These are phyloP conservation scores for Leccinum glutinopallens DNA, from an alignment of 1,284 basidiomycete genomes.

Conservation along the genomic window DNA sequence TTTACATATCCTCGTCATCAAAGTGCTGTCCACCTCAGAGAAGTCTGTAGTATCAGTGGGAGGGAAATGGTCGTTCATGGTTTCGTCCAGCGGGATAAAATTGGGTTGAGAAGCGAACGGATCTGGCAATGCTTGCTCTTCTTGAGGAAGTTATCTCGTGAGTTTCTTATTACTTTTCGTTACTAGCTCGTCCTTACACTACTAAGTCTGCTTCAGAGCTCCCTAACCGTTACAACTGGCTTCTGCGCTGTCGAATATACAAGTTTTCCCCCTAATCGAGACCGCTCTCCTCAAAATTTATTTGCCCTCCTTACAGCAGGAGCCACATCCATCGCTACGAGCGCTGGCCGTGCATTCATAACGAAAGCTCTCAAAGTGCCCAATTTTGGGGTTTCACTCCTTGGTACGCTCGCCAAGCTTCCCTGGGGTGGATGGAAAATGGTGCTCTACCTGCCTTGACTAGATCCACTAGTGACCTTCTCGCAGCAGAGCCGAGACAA, in stretches of 20 bases:
- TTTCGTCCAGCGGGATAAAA: too few species aligned
- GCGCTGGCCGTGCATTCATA: slow-evolving; percentile 61
- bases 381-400: slow-evolving; percentile 54
- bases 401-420: slow-evolving; percentile 60
- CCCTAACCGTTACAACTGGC: slow-evolving; percentile 53
- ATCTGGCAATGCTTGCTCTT: too few species aligned
- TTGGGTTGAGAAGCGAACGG: too few species aligned
- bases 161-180: slow-evolving; percentile 23
- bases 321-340: slow-evolving; percentile 67
- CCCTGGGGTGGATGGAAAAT: slow-evolving; percentile 76
- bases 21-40: too few species aligned
- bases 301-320: slow-evolving; percentile 59
- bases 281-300: slow-evolving; percentile 44
- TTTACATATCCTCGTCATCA: too few species aligned
- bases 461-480: slow-evolving; percentile 48
- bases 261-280: slow-evolving; percentile 41
- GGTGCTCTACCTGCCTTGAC: slow-evolving; percentile 60
- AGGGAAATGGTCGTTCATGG: too few species aligned
- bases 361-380: slow-evolving; percentile 43
- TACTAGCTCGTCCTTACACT: neutral
- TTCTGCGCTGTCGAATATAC: slow-evolving; percentile 43
- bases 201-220: slow-evolving; percentile 35
- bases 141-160: slow-evolving; percentile 45
- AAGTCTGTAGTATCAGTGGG: too few species aligned
- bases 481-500: slow-evolving; percentile 43